Evolutionary conservation across 2,329 filamentous ascomycete genomes (phyloP).

Genomic region (Lachnellula arida): DNA sequence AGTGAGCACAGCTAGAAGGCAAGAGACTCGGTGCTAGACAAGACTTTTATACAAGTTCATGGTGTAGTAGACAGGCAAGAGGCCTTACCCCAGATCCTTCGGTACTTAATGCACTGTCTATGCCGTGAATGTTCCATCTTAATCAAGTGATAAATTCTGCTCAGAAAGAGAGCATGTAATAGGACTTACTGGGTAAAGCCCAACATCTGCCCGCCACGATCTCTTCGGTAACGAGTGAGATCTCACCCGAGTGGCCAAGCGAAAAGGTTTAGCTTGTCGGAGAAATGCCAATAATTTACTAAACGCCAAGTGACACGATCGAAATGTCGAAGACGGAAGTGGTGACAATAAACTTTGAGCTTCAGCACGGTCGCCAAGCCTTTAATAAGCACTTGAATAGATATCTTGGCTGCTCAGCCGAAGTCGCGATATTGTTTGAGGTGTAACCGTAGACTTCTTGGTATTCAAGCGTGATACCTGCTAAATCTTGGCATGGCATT

Average conservation of each 20-base stretch:
- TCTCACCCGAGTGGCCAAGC: background rate
- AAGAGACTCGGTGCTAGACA: conserved; percentile 7
- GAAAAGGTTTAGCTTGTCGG: conserved; percentile 10
- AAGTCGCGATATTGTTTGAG: conserved; percentile 20
- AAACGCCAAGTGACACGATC: conserved; percentile 28
- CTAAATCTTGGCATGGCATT: conserved; percentile 14
- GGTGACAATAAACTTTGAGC: conserved; percentile 9
- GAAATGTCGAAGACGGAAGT: conserved; percentile 5
- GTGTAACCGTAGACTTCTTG: conserved; percentile 8
- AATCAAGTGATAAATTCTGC: too few relatives aligned
- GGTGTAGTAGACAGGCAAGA: conserved; percentile 7
- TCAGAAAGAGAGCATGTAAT: too few relatives aligned
- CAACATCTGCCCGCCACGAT: conserved; percentile 5
- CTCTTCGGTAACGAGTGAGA: background rate
- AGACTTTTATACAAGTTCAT: conserved; percentile 24
- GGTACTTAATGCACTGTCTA: conserved; percentile 14
- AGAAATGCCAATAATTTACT: conserved; percentile 24
- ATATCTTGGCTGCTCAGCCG: conserved; percentile 22
- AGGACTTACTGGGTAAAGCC: conserved; percentile 4
- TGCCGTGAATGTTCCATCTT: too few relatives aligned
- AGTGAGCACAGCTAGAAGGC: conserved; percentile 25
- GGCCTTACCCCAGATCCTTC: conserved; percentile 4
- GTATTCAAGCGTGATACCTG: conserved; percentile 17
- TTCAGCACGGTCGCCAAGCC: conserved; percentile 18
- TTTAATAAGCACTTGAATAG: conserved; percentile 8